Percentiles rank a stretch among this genome's conserved stretches.
phyloP scores from a whole-genome alignment of 2,329 filamentous ascomycete species.

The Colletotrichum incanum region DNA sequence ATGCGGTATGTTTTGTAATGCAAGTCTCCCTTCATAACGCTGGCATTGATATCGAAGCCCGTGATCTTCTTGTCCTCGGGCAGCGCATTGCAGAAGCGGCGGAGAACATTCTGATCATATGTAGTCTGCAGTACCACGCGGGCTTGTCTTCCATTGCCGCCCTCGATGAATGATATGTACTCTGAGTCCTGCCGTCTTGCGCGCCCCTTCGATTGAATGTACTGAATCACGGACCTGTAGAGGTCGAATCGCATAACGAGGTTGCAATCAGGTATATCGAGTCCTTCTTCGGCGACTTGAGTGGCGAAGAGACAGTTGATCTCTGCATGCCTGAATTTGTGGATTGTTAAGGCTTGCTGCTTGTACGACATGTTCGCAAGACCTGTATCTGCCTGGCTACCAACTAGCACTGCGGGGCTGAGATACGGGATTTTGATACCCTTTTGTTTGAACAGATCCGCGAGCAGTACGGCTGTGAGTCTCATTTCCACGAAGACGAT shows the following conservation, averaged over 20 bases:
- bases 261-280: conserved; percentile 79
- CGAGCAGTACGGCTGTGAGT: conserved; percentile 82
- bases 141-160: conserved; percentile 74
- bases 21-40: conserved; percentile 66
- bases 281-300: conserved; percentile 77
- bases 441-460: conserved; percentile 74
- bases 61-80: conserved; percentile 81
- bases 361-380: conserved; percentile 71
- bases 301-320: conserved; percentile 78
- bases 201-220: conserved; percentile 92
- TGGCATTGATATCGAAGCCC: conserved; percentile 71
- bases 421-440: conserved; percentile 72
- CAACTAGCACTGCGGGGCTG: conserved; percentile 71
- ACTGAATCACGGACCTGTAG: conserved; percentile 92
- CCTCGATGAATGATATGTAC: conserved; percentile 89
- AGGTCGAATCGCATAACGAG: conserved; percentile 85
- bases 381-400: conserved; percentile 15
- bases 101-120: conserved; percentile 75
- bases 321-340: conserved; percentile 72
- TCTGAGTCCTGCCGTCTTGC: conserved; percentile 84
- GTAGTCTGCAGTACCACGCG: conserved; percentile 72
- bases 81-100: conserved; percentile 81
- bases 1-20: conserved; percentile 72
- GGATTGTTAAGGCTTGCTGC: conserved; percentile 81
- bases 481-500: conserved; percentile 91